A percentile compares a stretch with the other conserved stretches of the same genome.
phyloP scores from a whole-genome alignment of 441 rosid species.

The Gossypium laxum region DNA sequence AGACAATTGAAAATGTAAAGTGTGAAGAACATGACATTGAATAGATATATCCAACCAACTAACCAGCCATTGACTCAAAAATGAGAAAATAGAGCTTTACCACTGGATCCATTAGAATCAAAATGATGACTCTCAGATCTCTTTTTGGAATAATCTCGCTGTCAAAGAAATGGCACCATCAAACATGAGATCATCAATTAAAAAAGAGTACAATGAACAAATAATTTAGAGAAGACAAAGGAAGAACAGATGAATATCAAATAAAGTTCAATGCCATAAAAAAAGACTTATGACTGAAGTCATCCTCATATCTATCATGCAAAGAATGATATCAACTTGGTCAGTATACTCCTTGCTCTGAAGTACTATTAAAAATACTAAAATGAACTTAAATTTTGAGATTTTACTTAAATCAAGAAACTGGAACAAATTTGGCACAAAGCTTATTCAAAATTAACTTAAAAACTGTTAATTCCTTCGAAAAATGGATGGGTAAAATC shows the following conservation, averaged over 20 bases:
- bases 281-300: not conserved
- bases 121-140: slow-evolving; percentile 63
- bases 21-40: slow-evolving; percentile 12
- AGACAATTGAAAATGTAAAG: slow-evolving; percentile 19
- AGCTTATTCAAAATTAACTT: not conserved
- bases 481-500: not conserved
- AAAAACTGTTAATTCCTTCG: not conserved
- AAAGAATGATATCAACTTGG: not conserved
- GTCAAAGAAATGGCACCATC: slow-evolving; percentile 22
- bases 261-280: slow-evolving; percentile 1
- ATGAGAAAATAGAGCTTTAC: slow-evolving; percentile 22
- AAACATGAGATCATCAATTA: slow-evolving; percentile 1
- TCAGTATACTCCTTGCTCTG: not conserved
- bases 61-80: not conserved
- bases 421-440: not conserved
- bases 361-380: not conserved
- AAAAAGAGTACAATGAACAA: not conserved
- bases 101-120: slow-evolving; percentile 69
- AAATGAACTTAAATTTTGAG: not conserved
- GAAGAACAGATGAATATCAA: not conserved
- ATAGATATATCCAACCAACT: slow-evolving; percentile 6
- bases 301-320: not conserved
- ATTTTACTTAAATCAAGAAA: not conserved
- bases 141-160: slow-evolving; percentile 75
- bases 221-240: not conserved